Base-by-base conservation (phyloP, 164 flowering plant species). In the Pachysandra terminalis region DNA sequence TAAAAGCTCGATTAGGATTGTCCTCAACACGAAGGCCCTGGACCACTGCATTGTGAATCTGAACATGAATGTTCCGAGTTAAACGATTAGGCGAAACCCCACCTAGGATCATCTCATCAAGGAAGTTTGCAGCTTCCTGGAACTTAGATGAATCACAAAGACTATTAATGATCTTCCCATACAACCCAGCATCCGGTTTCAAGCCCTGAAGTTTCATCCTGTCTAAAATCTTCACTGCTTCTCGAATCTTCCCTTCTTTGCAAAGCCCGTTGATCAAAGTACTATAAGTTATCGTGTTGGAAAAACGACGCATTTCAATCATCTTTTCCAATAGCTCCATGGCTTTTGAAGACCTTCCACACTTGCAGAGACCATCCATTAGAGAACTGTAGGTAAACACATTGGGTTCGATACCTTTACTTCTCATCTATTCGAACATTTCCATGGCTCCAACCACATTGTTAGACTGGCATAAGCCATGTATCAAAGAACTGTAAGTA, bases 141-240 rank as follows among this genome's bases (percentile, higher is more conserved):
- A 86, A 95, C 75, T 83, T 89, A 56, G 49, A 16, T 49, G 66
- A 59, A 61, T 86, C 84, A 76, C 92, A 92, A 40, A 85, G 82
- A 14, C 92, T 82, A 75, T 19, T 72, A 51, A 95, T 81, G 56
- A 92, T 75, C 74, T 89, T 95, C 54, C 86, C 82, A 71, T 89
- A 89, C 70, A 92, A 75, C 23, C 89, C 96, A 6, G 88, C 96
- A 83, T 90, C 96, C 13, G 98, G 98, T 75, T 82, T 90, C 79
- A 88, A 75, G 15, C 93, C 97, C 70, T 90, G 96, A 74, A 95
- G 83, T 81, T 88, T 95, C 97, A 95, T 92, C 77, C 96, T 82
- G 74, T 92, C 97, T 68, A 92, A 68, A 70, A 90, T 73, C 77
- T 86, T 85, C 64, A 85, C 59, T n/a, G 90, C 96, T 75, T 82